Base-by-base conservation (phyloP, 2,329 filamentous ascomycete species). In the Herpotrichia juniperi region DNA sequence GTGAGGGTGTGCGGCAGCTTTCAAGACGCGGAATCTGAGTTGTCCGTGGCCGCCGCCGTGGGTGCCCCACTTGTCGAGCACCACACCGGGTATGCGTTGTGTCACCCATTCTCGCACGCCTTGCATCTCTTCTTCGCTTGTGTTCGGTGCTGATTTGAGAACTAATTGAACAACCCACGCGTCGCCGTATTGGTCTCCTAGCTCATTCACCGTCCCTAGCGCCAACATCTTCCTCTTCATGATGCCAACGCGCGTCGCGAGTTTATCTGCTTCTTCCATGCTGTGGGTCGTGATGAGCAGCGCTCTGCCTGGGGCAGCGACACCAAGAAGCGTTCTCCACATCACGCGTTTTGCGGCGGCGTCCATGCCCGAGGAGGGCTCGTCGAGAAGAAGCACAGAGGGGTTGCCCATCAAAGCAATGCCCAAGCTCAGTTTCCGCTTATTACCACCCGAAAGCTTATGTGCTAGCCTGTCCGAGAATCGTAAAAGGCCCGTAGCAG, bases 361-460 rank as follows among this genome's bases (percentile, higher is more conserved):
- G 63, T 97, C 93, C 78, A 97, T 89, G 0, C 93, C 92, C 0
- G 88, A 92, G 0, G 85, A 90, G 0, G 93, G 93, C 69, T 97
- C 93, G 66, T 97, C 93, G 1, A 97, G 86, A 0, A 97, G 80
- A 1, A 97, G 78, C 0, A 96, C 92, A 0, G 87, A 85, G 0
- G 93, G 93, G 63, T 97, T 96, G 3, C 93, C 93, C 83, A 96
- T 96, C 1, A 97, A 78, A 0, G 93, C 93, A 49, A 97, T 96
- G 2, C 89, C 93, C 0, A 97, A 82, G 16, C 86, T 91, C 1
- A 97, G 79, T 74, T 97, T 97, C n/a, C 93, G 83, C 77, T 96
- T 96, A 76, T 96, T 97, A 25, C 93, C 93, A 8, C 93, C 93
- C 0, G 89, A 93, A 0, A 97, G 81, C 40, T 89, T 88, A 48